Base-by-base conservation (phyloP, 2,329 filamentous ascomycete species). In the Colletotrichum camelliae region DNA sequence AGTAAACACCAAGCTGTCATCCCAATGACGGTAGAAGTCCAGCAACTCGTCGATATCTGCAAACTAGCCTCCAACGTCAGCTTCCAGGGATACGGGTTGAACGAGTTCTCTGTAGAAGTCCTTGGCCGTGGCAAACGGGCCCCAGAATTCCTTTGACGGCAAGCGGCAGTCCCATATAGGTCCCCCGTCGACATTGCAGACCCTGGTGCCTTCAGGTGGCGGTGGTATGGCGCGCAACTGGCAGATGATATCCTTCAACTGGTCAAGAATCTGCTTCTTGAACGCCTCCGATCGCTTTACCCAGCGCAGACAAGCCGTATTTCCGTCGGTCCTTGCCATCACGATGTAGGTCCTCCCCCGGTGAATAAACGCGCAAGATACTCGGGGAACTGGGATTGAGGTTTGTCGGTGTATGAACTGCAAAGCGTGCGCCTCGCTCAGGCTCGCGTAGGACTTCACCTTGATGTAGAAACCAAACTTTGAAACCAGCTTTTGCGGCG, bases 351-450 rank as follows among this genome's bases (percentile, higher is more conserved):
- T 79, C 15, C 75, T 70, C 24, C 80, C 81, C 29, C 82, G 80
- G 72, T 83, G 80, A 4, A 78, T 67, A 74, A 88, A 88, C 15
- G 86, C 82, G 75, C 80, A 86, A 76, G 86, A 81, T 2, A 89
- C 81, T 29, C 83, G 82, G 2, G 88, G 87, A 2, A 89, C 85
- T 7, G 86, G 87, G 31, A 89, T 82, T 3, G 81, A 81, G 6
- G 87, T 89, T 24, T 24, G 24, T 24, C 3, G 62, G 7, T 83
- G 81, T 62, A 89, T 76, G 65, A 84, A 87, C 29, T 81, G 77
- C 81, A 89, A 86, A 4, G 86, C 80, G 52, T 80, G 79, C 33
- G 83, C 86, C 79, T 88, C 85, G 8, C 83, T 79, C 9, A 87
- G 80, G 57, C 82, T 80, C 12, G 80, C 77, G 58, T 66, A 77